Conservation (phyloP, 441 rosid genomes). For the Pelargonium fulgidum region DNA sequence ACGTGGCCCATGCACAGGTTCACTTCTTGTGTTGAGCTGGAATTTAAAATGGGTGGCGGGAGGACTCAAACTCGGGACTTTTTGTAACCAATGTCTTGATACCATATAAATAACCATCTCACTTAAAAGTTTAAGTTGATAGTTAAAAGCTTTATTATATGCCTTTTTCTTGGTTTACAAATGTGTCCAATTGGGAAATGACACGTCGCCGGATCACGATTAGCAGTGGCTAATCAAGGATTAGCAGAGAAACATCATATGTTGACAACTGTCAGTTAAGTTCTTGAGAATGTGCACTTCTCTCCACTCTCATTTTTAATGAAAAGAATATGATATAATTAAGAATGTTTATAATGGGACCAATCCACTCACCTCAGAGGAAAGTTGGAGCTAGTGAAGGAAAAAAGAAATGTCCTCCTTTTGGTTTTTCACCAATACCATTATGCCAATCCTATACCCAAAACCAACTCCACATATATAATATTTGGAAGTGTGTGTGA, state of each 20-base stretch:
- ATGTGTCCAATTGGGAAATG: neutral
- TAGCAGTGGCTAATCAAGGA: constrained; percentile 14
- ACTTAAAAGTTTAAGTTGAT: too few species aligned
- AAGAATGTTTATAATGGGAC: constrained; percentile 8
- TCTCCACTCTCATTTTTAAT: neutral
- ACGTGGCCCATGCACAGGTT: too few species aligned
- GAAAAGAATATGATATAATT: constrained; percentile 1
- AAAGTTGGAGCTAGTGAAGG: constrained; percentile 11
- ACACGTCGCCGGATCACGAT: neutral
- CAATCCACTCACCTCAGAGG: constrained; percentile 9
- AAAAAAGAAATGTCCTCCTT: constrained; percentile 10
- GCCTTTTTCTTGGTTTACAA: neutral
- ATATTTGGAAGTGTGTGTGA: constrained; percentile 7
- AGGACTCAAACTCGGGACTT: too few species aligned
- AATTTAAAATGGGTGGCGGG: too few species aligned
- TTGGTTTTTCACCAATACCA: constrained; percentile 12
- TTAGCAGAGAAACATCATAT: neutral
- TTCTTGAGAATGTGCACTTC: neutral
- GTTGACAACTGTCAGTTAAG: constrained; percentile 7
- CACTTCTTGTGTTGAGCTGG: too few species aligned
- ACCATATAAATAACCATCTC: too few species aligned
- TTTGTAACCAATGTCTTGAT: too few species aligned
- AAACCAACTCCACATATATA: constrained; percentile 9
- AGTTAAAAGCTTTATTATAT: too few species aligned
- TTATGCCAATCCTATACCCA: constrained; percentile 3